Evolutionary conservation across 2,329 filamentous ascomycete genomes (phyloP).

Genomic region (Colletotrichum sp.): DNA sequence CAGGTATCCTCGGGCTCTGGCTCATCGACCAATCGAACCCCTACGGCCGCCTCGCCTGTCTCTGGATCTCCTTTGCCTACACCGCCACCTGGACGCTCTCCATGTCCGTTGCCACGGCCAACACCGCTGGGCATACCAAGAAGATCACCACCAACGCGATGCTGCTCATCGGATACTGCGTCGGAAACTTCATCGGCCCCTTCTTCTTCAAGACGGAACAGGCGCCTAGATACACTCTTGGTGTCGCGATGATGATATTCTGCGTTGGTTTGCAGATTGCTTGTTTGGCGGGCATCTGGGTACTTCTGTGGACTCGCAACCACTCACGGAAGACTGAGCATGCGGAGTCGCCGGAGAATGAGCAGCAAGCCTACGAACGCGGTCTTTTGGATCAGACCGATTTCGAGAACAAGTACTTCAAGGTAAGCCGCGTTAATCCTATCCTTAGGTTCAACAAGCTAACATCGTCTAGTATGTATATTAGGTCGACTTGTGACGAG

Average conservation of each 20-base stretch:
- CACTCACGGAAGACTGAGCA: conserved; percentile 4
- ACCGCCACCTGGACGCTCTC: conserved; percentile 24
- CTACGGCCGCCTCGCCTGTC: conserved; percentile 26
- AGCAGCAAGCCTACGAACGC: background rate
- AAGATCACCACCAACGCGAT: conserved; percentile 64
- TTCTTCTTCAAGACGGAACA: conserved; percentile 42
- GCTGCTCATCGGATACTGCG: conserved; percentile 8
- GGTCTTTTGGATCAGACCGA: conserved; percentile 8
- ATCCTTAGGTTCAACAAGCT: too few relatives aligned
- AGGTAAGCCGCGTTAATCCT: background rate
- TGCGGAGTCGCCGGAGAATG: background rate
- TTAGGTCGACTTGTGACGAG: too few relatives aligned
- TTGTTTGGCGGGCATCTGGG: background rate
- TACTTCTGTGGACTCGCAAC: background rate
- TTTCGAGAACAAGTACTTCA: conserved; percentile 14
- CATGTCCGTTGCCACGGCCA: conserved; percentile 58
- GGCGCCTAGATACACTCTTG: conserved; percentile 30
- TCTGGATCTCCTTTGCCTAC: conserved; percentile 32
- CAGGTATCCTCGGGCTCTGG: conserved; percentile 19
- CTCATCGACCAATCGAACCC: conserved; percentile 16
- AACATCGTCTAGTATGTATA: too few relatives aligned
- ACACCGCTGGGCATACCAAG: conserved; percentile 72
- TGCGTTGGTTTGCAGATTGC: conserved; percentile 13
- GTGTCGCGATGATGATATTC: conserved; percentile 28
- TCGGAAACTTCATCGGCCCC: conserved; percentile 69